These are phyloP conservation scores for Cryptosporidium sp. DNA, from an alignment of 169 alveolate genomes.

Conservation along the genomic window DNA sequence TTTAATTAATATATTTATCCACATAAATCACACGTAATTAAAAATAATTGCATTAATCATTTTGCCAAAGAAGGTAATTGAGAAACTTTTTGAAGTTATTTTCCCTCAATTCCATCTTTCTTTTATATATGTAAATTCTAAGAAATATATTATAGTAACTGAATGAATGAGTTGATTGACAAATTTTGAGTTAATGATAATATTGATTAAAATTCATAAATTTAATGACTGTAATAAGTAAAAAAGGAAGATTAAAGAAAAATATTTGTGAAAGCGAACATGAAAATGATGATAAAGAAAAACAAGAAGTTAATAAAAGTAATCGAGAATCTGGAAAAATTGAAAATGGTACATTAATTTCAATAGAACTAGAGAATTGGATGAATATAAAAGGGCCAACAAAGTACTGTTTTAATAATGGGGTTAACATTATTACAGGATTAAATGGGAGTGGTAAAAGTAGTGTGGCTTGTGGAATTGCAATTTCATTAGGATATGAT, in stretches of 20 bases:
- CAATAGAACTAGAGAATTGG: constrained; percentile 69
- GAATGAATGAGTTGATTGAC: background rate
- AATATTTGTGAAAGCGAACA: background rate
- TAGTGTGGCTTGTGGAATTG: constrained; percentile 69
- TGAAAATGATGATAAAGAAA: background rate
- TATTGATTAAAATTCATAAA: background rate
- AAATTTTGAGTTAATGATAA: background rate
- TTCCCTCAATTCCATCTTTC: background rate
- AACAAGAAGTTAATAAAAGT: background rate
- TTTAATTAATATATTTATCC: background rate
- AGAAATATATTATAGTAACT: background rate
- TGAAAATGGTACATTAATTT: constrained; percentile 35
- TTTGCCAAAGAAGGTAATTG: background rate
- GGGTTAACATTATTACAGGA: constrained; percentile 46
- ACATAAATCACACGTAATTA: constrained; percentile 4
- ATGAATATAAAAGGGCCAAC: constrained; percentile 74
- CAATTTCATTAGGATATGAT: constrained; percentile 57
- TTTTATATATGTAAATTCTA: no score
- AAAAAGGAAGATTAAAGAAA: constrained; percentile 2
- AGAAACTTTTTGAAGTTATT: background rate
- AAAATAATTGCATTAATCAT: background rate
- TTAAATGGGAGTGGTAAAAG: constrained; percentile 76
- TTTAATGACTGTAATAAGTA: background rate
- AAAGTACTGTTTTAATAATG: constrained; percentile 28
- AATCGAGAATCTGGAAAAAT: background rate